phyloP scores from a whole-genome alignment of 2,329 filamentous ascomycete genomes.

The Talaromyces marneffei region DNA sequence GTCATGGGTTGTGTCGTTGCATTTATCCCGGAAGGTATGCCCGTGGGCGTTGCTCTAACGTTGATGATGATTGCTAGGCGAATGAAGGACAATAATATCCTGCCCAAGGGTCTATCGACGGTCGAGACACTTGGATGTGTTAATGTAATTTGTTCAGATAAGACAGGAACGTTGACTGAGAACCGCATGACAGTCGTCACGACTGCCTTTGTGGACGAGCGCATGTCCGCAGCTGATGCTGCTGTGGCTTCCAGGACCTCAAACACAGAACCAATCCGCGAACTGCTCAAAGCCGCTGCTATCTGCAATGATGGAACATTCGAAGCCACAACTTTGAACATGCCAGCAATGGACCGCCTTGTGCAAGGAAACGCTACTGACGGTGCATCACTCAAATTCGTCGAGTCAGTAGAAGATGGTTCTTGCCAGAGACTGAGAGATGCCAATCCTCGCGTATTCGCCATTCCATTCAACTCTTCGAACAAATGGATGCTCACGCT shows the following conservation, averaged over 20 bases:
- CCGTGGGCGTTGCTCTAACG: conserved; percentile 63
- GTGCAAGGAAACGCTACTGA: conserved; percentile 74
- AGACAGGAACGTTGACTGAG: conserved; percentile 58
- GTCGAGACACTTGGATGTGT: conserved; percentile 72
- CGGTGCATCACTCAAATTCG: conserved; percentile 65
- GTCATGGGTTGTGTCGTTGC: conserved; percentile 69
- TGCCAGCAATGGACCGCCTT: conserved; percentile 56
- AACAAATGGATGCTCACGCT: conserved; percentile 76
- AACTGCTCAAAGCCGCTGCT: conserved; percentile 57
- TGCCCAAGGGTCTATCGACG: conserved; percentile 74
- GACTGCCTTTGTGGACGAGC: conserved; percentile 53
- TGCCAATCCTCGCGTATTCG: conserved; percentile 57
- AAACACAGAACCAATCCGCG: conserved; percentile 43
- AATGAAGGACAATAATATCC: conserved; percentile 69
- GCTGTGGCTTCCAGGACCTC: conserved; percentile 34
- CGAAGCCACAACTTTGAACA: conserved; percentile 57
- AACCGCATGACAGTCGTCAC: conserved; percentile 70
- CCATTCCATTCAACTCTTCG: conserved; percentile 73
- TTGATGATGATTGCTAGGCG: conserved; percentile 70
- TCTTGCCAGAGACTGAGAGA: conserved; percentile 41
- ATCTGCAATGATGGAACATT: conserved; percentile 73
- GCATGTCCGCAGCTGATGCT: conserved; percentile 47
- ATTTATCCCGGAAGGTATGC: conserved; percentile 72
- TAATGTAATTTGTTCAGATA: conserved; percentile 71
- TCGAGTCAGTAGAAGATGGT: conserved; percentile 44